Evolutionary conservation across 257 asterid species (phyloP).

Genomic region (Mentha longifolia): DNA sequence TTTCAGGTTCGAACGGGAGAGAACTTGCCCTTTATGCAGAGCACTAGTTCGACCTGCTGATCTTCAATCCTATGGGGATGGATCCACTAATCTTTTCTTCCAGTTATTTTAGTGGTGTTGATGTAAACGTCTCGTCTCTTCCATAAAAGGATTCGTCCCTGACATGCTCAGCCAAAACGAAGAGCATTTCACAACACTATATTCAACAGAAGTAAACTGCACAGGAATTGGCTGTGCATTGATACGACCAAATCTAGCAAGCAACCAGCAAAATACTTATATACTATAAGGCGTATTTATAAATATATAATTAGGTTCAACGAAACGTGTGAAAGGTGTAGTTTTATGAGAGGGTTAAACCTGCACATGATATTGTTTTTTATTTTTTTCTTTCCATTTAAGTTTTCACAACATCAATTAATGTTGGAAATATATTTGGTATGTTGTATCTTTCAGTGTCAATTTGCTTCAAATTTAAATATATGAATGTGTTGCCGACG

Average conservation of each 20-base stretch:
- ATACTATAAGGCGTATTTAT: conserved; percentile 21
- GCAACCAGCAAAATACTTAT: conserved; percentile 11
- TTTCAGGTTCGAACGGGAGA: conserved; percentile 85
- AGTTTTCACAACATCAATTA: neutral
- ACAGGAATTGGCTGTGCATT: neutral
- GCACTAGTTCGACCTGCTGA: conserved; percentile 85
- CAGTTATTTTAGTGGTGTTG: conserved; percentile 51
- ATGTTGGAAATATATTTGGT: conserved; percentile 15
- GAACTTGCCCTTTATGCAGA: conserved; percentile 89
- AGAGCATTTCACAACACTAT: neutral
- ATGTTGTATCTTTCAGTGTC: conserved; percentile 26
- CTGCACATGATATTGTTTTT: conserved; percentile 11
- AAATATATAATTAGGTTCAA: conserved; percentile 14
- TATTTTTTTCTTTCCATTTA: neutral
- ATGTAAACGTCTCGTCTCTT: neutral
- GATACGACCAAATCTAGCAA: conserved; percentile 13
- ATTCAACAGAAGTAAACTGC: conserved; percentile 11
- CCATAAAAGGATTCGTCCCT: neutral
- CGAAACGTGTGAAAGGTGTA: conserved; percentile 28
- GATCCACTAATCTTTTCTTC: conserved; percentile 73
- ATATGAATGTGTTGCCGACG: neutral
- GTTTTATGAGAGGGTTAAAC: conserved; percentile 32
- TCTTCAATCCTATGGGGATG: conserved; percentile 81
- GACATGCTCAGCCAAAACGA: too few species aligned
- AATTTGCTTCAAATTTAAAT: conserved; percentile 29